Evolutionary conservation across 2,329 filamentous ascomycete genomes (phyloP).

Genomic region (Drechmeria coniospora): DNA sequence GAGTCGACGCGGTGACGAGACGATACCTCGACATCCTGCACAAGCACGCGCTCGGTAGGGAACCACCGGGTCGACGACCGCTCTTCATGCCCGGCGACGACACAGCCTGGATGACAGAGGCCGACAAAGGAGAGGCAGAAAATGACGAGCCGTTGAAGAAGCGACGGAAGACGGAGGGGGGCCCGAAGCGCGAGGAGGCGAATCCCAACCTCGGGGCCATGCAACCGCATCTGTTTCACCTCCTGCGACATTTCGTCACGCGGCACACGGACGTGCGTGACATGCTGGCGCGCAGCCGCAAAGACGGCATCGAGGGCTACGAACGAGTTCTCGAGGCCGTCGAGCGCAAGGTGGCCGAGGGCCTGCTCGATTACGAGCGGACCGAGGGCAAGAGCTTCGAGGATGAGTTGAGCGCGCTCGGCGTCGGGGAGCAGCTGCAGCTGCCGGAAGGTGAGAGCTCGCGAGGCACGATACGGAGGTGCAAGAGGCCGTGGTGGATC

Average conservation of each 20-base stretch:
- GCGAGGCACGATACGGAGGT: constrained; percentile 51
- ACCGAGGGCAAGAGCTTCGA: constrained; percentile 34
- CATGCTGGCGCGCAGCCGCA: constrained; percentile 52
- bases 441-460: constrained; percentile 40
- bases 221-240: constrained; percentile 86
- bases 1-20: constrained; percentile 74
- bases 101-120: constrained; percentile 26
- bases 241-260: constrained; percentile 68
- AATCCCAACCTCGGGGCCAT: constrained; percentile 58
- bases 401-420: constrained; percentile 16
- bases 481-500: constrained; percentile 77
- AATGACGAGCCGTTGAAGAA: constrained; percentile 35
- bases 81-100: constrained; percentile 55
- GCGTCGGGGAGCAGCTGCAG: neutral
- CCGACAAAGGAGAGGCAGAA: constrained; percentile 14
- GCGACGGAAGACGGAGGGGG: constrained; percentile 28
- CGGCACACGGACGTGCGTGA: constrained; percentile 74
- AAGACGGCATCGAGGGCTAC: constrained; percentile 59
- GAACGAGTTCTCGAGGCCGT: constrained; percentile 64
- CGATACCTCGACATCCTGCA: constrained; percentile 87
- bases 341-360: constrained; percentile 58
- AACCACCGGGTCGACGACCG: constrained; percentile 51
- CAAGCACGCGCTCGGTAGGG: constrained; percentile 51
- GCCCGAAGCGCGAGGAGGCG: constrained; percentile 23
- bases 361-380: constrained; percentile 50